Conservation (phyloP, 179 eudicot species). For the Beta corolliflora region DNA sequence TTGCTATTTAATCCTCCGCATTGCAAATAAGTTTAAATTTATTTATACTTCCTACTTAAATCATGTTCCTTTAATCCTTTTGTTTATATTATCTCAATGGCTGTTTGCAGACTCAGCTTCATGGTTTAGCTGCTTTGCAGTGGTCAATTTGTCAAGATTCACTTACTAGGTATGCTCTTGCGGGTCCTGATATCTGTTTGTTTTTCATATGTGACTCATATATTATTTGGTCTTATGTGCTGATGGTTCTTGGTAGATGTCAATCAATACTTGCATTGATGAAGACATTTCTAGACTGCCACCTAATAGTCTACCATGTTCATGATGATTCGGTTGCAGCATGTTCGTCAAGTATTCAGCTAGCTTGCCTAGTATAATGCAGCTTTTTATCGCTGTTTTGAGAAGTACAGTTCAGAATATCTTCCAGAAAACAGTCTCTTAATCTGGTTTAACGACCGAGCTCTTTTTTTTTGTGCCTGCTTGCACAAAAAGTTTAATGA, state of each 20-base stretch:
- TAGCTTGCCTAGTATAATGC: neutral
- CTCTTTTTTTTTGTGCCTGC: neutral
- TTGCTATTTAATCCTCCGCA: neutral
- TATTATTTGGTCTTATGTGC: neutral
- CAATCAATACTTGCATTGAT: neutral
- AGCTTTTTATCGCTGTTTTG: neutral
- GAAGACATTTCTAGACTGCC: neutral
- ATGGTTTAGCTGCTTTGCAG: constrained; percentile 91
- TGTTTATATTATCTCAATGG: neutral
- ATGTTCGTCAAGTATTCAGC: constrained; percentile 1
- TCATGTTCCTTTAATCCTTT: neutral
- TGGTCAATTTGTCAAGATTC: constrained; percentile 98
- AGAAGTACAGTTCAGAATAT: neutral
- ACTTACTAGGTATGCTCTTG: constrained; percentile 56
- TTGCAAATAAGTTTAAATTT: neutral
- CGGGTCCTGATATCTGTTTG: constrained; percentile 8
- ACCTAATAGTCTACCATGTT: neutral
- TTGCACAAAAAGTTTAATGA: neutral
- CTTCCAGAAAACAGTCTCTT: no score
- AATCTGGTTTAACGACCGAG: no score
- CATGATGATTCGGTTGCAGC: neutral
- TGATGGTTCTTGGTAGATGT: neutral
- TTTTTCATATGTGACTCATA: neutral
- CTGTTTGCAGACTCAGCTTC: constrained; percentile 74
- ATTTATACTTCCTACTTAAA: neutral